phyloP scores from a whole-genome alignment of 345 rosid genomes.

The Camelina sativa region DNA sequence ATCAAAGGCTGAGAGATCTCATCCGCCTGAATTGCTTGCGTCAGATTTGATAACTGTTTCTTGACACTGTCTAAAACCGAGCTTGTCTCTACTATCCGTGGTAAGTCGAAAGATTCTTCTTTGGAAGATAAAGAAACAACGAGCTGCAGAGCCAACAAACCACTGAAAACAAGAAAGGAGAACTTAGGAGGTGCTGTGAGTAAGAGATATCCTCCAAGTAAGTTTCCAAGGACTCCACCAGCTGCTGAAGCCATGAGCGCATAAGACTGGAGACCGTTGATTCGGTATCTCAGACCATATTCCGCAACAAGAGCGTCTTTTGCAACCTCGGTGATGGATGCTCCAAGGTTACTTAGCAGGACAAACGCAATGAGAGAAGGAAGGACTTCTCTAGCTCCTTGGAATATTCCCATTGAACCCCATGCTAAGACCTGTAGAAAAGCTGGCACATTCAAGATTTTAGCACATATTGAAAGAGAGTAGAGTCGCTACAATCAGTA shows the following conservation, averaged over 20 bases:
- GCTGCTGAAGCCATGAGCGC: constrained; percentile 87
- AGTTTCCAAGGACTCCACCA: constrained; percentile 84
- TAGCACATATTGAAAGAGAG: constrained; percentile 10
- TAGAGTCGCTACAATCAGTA: neutral
- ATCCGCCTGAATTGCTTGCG: constrained; percentile 57
- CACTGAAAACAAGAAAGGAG: constrained; percentile 63
- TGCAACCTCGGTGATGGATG: constrained; percentile 85
- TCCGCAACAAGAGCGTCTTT: constrained; percentile 91
- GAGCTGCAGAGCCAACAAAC: constrained; percentile 63
- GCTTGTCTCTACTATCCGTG: constrained; percentile 39
- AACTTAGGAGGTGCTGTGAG: constrained; percentile 52
- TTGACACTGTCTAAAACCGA: constrained; percentile 53
- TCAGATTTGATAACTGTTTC: constrained; percentile 60
- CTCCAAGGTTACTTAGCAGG: constrained; percentile 80
- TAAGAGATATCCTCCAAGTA: constrained; percentile 71
- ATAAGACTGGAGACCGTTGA: constrained; percentile 68
- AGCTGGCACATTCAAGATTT: constrained; percentile 52
- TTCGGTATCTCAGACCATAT: constrained; percentile 63
- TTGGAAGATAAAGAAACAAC: constrained; percentile 51
- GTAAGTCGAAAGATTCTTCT: constrained; percentile 67
- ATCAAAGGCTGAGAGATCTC: constrained; percentile 60
- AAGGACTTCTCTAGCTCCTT: constrained; percentile 62
- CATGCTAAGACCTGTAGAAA: constrained; percentile 79
- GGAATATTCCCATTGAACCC: constrained; percentile 75
- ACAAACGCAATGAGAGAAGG: constrained; percentile 67